These are phyloP conservation scores for Canariomyces notabilis DNA, from an alignment of 2,329 filamentous ascomycete species.

Conservation along the genomic window DNA sequence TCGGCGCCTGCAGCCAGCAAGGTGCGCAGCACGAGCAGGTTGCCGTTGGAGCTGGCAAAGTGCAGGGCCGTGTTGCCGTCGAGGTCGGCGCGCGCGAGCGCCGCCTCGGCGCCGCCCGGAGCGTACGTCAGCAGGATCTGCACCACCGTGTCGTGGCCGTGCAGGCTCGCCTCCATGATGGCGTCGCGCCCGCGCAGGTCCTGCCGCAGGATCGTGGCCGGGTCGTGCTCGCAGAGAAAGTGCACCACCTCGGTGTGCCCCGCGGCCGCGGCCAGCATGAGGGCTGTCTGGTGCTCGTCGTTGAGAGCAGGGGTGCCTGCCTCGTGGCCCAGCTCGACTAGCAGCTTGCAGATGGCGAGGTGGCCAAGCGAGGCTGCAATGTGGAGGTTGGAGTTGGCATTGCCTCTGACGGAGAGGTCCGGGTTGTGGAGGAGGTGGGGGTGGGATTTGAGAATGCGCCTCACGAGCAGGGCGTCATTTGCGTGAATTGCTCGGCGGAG, in stretches of 20 bases:
- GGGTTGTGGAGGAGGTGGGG: constrained; percentile 71
- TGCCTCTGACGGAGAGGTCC: constrained; percentile 60
- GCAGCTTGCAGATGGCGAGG: constrained; percentile 60
- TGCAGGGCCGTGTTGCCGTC: constrained; percentile 84
- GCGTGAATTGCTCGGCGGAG: constrained; percentile 76
- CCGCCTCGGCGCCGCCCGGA: constrained; percentile 47
- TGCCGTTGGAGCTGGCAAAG: constrained; percentile 77
- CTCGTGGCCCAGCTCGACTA: constrained; percentile 74
- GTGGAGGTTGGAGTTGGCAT: constrained; percentile 80
- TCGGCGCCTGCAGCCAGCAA: constrained; percentile 75
- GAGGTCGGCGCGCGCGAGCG: constrained; percentile 56
- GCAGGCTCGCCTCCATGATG: constrained; percentile 59
- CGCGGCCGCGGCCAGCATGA: constrained; percentile 69
- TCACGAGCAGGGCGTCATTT: constrained; percentile 66
- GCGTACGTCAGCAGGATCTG: constrained; percentile 60
- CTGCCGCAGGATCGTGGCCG: constrained; percentile 56
- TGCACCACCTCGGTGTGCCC: constrained; percentile 71
- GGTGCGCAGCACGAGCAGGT: constrained; percentile 70
- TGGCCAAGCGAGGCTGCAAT: constrained; percentile 71
- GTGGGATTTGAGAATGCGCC: constrained; percentile 70
- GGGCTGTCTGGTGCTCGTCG: constrained; percentile 71
- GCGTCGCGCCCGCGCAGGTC: constrained; percentile 68
- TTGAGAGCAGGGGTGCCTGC: constrained; percentile 66
- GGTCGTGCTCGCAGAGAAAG: constrained; percentile 61
- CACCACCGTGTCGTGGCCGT: constrained; percentile 59